phyloP scores from a whole-genome alignment of 371 early-diverging fungal genomes.

The Mucor plumbeus region DNA sequence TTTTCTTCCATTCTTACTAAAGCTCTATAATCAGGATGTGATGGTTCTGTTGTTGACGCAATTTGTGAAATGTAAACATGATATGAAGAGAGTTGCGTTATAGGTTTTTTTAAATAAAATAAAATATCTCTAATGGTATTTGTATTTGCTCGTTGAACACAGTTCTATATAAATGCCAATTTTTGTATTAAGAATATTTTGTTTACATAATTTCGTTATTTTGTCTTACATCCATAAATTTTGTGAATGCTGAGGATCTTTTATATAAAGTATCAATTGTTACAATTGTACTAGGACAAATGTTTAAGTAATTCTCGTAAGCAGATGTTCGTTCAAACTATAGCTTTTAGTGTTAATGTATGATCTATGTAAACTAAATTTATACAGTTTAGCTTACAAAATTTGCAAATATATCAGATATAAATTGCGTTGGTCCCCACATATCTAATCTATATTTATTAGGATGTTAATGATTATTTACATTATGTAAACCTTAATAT shows the following conservation, averaged over 20 bases:
- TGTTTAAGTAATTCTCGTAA: constrained; percentile 28
- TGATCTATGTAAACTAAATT: background rate
- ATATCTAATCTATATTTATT: constrained; percentile 26
- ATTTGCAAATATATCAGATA: constrained; percentile 34
- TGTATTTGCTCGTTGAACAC: background rate
- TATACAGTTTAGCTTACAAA: constrained; percentile 21
- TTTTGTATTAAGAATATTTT: background rate
- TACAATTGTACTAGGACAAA: constrained; percentile 24
- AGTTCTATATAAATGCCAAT: background rate
- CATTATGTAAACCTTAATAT: too few species aligned
- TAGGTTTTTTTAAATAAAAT: constrained; percentile 21
- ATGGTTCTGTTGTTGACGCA: constrained; percentile 17
- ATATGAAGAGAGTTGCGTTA: constrained; percentile 18
- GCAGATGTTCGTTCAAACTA: constrained; percentile 24
- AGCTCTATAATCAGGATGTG: constrained; percentile 27
- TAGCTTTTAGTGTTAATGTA: background rate
- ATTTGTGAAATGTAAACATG: constrained; percentile 10
- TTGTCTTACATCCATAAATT: constrained; percentile 29
- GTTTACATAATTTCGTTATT: background rate
- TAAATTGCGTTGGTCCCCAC: constrained; percentile 44
- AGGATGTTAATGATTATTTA: background rate
- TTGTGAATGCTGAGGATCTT: constrained; percentile 25
- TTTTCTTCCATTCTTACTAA: constrained; percentile 12
- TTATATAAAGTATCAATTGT: constrained; percentile 29
- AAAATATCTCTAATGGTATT: constrained; percentile 13